These are phyloP conservation scores for Amylostereum areolatum DNA, from an alignment of 1,284 basidiomycete species.

Conservation along the genomic window DNA sequence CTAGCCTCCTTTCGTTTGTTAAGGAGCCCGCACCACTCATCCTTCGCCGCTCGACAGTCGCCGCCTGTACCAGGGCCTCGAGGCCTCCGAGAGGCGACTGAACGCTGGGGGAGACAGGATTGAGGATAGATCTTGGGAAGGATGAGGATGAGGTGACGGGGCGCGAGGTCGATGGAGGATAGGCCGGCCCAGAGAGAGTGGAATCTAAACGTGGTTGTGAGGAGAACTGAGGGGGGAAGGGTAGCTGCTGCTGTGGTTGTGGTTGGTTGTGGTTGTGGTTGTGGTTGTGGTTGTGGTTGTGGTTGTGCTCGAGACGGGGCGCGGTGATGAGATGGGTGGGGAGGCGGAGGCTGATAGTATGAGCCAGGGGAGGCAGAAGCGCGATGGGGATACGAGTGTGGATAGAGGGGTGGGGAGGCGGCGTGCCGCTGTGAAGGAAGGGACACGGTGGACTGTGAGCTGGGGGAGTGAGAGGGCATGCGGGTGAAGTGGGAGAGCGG, in stretches of 20 bases:
- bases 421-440: constrained; percentile 6
- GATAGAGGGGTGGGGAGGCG: constrained; percentile 7
- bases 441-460: constrained; percentile 2
- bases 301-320: constrained; percentile 6
- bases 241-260: constrained; percentile 2
- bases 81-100: constrained; percentile 31
- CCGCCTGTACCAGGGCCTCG: constrained; percentile 51
- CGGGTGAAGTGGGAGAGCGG: constrained; percentile 7
- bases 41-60: constrained; percentile 44
- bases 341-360: constrained; percentile 11
- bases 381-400: constrained; percentile 2
- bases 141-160: constrained; percentile 7
- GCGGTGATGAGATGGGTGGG: background rate
- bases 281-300: background rate
- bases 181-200: constrained; percentile 6
- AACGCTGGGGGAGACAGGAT: constrained; percentile 10
- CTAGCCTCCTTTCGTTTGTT: background rate
- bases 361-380: constrained; percentile 1
- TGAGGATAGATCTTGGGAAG: constrained; percentile 12
- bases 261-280: background rate
- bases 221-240: constrained; percentile 10
- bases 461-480: constrained; percentile 2
- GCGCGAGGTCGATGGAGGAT: constrained; percentile 10
- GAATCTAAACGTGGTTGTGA: constrained; percentile 6
- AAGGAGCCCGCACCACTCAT: constrained; percentile 26